These are phyloP conservation scores for Phytophthora lateralis DNA, from an alignment of 352 stramenopile genomes.

Conservation along the genomic window DNA sequence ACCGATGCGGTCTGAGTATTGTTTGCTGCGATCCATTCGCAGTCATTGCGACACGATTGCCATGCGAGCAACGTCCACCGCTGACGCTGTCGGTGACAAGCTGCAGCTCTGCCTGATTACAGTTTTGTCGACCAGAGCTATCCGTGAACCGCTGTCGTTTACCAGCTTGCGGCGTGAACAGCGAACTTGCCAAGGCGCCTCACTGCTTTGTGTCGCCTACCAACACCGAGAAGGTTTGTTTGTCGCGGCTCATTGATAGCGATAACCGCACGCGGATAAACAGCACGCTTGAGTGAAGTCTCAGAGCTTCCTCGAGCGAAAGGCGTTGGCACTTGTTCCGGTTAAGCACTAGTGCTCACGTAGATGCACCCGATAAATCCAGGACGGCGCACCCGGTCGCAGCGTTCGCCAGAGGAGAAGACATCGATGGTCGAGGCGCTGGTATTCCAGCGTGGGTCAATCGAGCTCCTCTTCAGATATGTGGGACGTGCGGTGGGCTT, in stretches of 20 bases:
- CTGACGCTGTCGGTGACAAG: constrained; percentile 6
- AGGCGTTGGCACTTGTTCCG: not conserved
- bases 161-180: not conserved
- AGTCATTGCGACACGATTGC: not conserved
- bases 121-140: constrained; percentile 29
- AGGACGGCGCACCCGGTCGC: constrained; percentile 3
- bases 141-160: constrained; percentile 4
- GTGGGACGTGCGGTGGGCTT: constrained; percentile 6
- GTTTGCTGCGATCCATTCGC: constrained; percentile 17
- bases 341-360: not conserved
- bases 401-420: constrained; percentile 21
- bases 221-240: constrained; percentile 10
- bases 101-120: constrained; percentile 27
- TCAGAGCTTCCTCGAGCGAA: too few relatives aligned
- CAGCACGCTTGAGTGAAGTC: not conserved
- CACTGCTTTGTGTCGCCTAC: constrained; percentile 10
- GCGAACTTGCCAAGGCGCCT: not conserved
- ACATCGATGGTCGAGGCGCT: constrained; percentile 17
- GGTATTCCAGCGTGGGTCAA: constrained; percentile 27
- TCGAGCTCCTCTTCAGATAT: constrained; percentile 14
- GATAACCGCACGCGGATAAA: not conserved
- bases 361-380: constrained; percentile 25
- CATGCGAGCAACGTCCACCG: constrained; percentile 7
- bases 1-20: constrained; percentile 2
- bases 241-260: not conserved